Evolutionary conservation across 2,329 filamentous ascomycete genomes (phyloP).

Genomic region (Aspergillus awamori): DNA sequence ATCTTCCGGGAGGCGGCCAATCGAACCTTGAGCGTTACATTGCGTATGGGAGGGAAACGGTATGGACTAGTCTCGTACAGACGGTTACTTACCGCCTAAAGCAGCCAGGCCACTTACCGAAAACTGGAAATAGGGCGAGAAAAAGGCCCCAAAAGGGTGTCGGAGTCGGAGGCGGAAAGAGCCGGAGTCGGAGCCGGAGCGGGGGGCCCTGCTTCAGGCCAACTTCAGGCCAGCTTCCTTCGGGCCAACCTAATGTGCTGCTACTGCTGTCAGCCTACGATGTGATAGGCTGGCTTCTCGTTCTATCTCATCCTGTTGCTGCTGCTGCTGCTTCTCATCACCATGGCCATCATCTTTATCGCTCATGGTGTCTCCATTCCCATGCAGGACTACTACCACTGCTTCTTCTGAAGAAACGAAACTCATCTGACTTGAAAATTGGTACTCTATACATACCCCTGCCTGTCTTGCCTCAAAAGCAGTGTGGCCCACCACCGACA

Average conservation of each 20-base stretch:
- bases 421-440: neutral
- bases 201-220: neutral
- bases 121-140: constrained; percentile 3
- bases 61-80: constrained; percentile 2
- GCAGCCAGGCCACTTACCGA: neutral
- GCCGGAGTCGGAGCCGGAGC: constrained; percentile 6
- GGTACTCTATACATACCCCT: no score
- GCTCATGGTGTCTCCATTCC: neutral
- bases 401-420: neutral
- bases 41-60: constrained; percentile 4
- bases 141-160: neutral
- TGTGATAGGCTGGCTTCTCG: no score
- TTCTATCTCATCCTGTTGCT: neutral
- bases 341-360: neutral
- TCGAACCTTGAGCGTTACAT: constrained; percentile 18
- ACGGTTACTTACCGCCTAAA: neutral
- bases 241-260: neutral
- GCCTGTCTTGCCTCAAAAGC: no score
- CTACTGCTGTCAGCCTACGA: neutral
- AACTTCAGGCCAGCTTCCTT: neutral
- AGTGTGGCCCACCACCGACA: no score
- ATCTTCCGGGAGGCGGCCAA: constrained; percentile 26
- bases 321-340: neutral
- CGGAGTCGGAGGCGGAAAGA: neutral
- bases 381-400: no score